These are phyloP conservation scores for Mortierella claussenii DNA, from an alignment of 192 early-diverging fungal genomes.

Conservation along the genomic window DNA sequence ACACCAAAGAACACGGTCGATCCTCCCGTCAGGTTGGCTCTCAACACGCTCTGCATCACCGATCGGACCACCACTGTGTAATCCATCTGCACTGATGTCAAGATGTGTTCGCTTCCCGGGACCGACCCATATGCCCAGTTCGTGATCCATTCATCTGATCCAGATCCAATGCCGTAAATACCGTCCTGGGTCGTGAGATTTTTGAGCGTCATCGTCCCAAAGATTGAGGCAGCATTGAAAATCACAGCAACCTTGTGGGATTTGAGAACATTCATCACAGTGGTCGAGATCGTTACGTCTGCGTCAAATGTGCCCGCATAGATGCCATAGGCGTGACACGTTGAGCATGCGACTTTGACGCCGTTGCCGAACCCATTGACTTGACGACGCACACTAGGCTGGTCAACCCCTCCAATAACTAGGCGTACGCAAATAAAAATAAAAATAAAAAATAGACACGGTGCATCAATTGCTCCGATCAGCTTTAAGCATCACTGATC, in stretches of 20 bases:
- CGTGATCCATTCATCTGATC: constrained; percentile 53
- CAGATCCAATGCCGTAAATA: constrained; percentile 44
- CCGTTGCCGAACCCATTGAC: constrained; percentile 54
- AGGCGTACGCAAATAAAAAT: neutral
- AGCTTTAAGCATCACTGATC: no score
- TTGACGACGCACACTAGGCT: constrained; percentile 44
- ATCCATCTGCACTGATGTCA: constrained; percentile 44
- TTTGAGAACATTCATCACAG: neutral
- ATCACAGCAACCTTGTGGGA: constrained; percentile 38
- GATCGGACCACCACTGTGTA: constrained; percentile 38
- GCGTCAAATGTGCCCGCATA: constrained; percentile 49
- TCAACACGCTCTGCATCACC: constrained; percentile 36
- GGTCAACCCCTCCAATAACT: constrained; percentile 54
- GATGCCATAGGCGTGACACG: constrained; percentile 42
- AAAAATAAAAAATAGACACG: neutral
- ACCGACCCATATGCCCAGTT: constrained; percentile 55
- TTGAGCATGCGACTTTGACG: constrained; percentile 38
- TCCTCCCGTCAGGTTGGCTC: constrained; percentile 40
- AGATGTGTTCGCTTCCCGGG: constrained; percentile 40
- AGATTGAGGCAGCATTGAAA: constrained; percentile 50
- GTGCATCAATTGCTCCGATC: neutral
- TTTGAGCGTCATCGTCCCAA: constrained; percentile 46
- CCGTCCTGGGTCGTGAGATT: constrained; percentile 47
- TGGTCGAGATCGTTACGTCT: constrained; percentile 7
- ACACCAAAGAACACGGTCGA: constrained; percentile 45